These are phyloP conservation scores for Phyllosticta ampelicida DNA, from an alignment of 2,329 filamentous ascomycete species.

Conservation along the genomic window DNA sequence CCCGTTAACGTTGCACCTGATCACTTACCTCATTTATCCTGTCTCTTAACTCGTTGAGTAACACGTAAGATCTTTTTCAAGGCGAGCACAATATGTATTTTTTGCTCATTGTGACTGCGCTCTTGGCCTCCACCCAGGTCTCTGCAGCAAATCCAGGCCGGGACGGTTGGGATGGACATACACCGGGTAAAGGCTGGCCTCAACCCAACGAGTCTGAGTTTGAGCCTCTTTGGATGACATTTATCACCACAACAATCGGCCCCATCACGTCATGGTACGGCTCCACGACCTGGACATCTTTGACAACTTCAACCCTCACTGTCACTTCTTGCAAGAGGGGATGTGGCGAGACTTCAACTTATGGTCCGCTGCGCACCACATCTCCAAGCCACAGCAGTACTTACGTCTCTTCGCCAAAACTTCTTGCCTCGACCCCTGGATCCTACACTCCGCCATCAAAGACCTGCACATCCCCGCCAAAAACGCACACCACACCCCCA, in stretches of 20 bases:
- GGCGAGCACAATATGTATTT: not conserved
- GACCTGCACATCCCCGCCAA: not conserved
- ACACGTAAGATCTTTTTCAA: not conserved
- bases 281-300: conserved; percentile 7
- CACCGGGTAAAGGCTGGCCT: not conserved
- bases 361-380: not conserved
- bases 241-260: conserved; percentile 8
- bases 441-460: not conserved
- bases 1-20: not conserved
- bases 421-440: not conserved
- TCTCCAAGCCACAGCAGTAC: not conserved
- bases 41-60: not conserved
- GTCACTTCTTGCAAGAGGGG: conserved; percentile 9
- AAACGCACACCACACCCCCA: not conserved
- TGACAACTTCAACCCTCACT: conserved; percentile 11
- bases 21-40: not conserved
- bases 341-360: conserved; percentile 8
- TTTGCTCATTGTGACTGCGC: not conserved
- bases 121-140: not conserved
- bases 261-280: conserved; percentile 12
- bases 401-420: not conserved
- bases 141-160: not conserved
- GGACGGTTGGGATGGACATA: not conserved
- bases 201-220: not conserved
- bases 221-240: conserved; percentile 2